Conservation (phyloP, 1,139 yeast species). For the Kazachstania sp. region DNA sequence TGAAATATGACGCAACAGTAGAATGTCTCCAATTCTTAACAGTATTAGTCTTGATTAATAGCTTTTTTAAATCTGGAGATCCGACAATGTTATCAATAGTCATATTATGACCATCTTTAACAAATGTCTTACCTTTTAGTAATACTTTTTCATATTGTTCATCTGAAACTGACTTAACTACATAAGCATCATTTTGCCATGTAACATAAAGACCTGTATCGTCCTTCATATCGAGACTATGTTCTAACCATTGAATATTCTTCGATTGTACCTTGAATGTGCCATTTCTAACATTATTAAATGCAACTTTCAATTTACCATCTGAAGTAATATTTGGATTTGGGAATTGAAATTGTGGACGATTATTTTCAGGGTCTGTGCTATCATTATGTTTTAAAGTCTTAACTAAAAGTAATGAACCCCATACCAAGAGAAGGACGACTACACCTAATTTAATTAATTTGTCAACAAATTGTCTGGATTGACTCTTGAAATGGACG, state of each 20-base stretch:
- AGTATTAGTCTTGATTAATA: constrained; percentile 48
- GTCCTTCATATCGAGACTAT: constrained; percentile 14
- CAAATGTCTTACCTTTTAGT: constrained; percentile 43
- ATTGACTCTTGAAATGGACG: constrained; percentile 8
- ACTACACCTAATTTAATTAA: constrained; percentile 15
- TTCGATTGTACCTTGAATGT: constrained; percentile 43
- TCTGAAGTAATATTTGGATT: constrained; percentile 14
- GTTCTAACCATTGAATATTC: constrained; percentile 59
- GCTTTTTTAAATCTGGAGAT: constrained; percentile 54
- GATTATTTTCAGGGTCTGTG: background rate
- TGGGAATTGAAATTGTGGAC: constrained; percentile 8
- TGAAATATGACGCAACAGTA: constrained; percentile 60
- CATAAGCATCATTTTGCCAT: constrained; percentile 23
- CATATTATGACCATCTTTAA: constrained; percentile 35
- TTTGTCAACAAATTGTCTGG: constrained; percentile 10
- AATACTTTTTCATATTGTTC: constrained; percentile 38
- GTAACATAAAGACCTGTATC: constrained; percentile 35
- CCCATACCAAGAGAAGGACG: constrained; percentile 22
- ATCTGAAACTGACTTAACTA: constrained; percentile 36
- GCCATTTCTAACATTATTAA: constrained; percentile 40
- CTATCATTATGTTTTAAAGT: constrained; percentile 4
- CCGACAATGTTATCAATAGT: constrained; percentile 48
- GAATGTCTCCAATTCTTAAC: constrained; percentile 81
- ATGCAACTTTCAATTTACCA: constrained; percentile 29
- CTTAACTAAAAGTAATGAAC: constrained; percentile 16